phyloP scores from a whole-genome alignment of 257 asterid genomes.

The Forsythia viridissima region DNA sequence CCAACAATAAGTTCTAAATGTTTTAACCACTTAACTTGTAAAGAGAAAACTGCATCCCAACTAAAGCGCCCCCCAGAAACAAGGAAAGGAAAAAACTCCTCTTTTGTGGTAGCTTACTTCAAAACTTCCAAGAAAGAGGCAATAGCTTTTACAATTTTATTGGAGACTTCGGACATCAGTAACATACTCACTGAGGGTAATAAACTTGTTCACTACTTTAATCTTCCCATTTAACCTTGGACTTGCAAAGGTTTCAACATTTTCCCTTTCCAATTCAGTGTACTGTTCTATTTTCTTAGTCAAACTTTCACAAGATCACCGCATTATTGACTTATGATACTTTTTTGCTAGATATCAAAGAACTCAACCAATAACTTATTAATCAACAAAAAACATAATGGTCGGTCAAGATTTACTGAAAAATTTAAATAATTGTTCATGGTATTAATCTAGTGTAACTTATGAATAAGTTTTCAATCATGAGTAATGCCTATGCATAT shows the following conservation, averaged over 20 bases:
- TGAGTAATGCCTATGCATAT: neutral
- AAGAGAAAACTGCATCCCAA: neutral
- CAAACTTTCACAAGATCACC: neutral
- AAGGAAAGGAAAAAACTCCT: neutral
- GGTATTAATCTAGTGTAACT: neutral
- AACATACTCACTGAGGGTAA: neutral
- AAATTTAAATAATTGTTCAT: neutral
- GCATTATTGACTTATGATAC: neutral
- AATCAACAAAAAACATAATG: neutral
- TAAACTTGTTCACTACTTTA: neutral
- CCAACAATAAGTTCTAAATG: slow-evolving; percentile 23
- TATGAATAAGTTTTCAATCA: neutral
- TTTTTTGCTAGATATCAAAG: too few species aligned
- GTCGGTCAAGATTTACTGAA: neutral
- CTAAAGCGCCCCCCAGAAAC: neutral
- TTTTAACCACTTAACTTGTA: neutral
- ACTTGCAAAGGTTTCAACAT: neutral
- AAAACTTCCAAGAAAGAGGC: neutral
- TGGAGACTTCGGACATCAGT: neutral
- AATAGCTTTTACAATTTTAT: neutral
- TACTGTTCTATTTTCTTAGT: neutral
- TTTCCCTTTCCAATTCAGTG: neutral
- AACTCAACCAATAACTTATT: neutral
- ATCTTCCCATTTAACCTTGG: neutral
- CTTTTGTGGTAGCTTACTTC: neutral